Evolutionary conservation across 2,329 filamentous ascomycete genomes (phyloP).

Genomic region (Hypoxylon sp.): DNA sequence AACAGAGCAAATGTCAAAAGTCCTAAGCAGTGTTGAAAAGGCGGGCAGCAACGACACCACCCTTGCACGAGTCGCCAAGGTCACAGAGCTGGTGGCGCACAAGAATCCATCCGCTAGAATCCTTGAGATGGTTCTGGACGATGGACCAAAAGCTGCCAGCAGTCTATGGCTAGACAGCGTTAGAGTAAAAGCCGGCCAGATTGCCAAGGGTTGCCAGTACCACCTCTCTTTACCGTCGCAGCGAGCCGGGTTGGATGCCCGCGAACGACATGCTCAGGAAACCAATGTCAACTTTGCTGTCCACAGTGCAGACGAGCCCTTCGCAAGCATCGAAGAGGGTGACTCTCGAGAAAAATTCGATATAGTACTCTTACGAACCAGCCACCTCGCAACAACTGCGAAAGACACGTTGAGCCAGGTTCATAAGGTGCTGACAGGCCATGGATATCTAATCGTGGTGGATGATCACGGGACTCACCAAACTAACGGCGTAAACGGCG

Average conservation of each 20-base stretch:
- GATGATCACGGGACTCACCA: background rate
- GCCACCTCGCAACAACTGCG: background rate
- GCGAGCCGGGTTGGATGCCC: background rate
- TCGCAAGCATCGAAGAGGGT: background rate
- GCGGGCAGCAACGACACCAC: background rate
- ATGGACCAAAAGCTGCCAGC: background rate
- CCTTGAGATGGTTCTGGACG: constrained; percentile 1
- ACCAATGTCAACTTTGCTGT: background rate
- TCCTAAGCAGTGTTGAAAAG: background rate
- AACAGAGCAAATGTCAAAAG: background rate
- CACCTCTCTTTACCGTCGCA: background rate
- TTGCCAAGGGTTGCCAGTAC: constrained; percentile 5
- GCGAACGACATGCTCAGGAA: constrained; percentile 3
- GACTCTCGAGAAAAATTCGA: background rate
- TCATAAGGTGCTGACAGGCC: background rate
- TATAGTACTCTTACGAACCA: background rate
- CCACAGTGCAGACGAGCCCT: constrained; percentile 2
- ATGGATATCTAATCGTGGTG: constrained; percentile 4
- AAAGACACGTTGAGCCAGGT: background rate
- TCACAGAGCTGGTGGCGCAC: background rate
- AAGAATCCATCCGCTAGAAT: constrained; percentile 6
- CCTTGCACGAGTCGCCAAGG: constrained; percentile 3
- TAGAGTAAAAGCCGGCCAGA: background rate
- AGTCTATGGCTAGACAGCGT: constrained; percentile 3
- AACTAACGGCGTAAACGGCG: background rate